Evolutionary conservation across 1,284 basidiomycete species (phyloP).

Genomic region (Chiua sp.): DNA sequence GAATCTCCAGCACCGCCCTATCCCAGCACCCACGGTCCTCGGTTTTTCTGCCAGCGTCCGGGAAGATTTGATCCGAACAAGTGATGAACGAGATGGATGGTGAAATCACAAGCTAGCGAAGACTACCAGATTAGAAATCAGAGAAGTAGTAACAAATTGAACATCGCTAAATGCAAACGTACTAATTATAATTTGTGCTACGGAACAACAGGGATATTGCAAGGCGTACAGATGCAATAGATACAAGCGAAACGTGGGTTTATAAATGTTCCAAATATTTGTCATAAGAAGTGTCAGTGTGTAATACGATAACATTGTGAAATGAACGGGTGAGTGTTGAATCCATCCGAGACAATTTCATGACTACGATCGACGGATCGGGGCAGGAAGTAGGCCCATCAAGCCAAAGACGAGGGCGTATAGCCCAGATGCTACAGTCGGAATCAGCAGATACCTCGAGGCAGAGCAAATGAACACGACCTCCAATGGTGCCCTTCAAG

Average conservation of each 20-base stretch:
- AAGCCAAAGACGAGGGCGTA: constrained; percentile 73
- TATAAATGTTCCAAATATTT: constrained; percentile 13
- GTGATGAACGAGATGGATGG: too few relatives aligned
- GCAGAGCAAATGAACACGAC: constrained; percentile 43
- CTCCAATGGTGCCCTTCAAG: constrained; percentile 62
- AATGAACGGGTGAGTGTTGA: neutral
- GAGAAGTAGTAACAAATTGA: neutral
- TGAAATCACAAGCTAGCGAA: too few relatives aligned
- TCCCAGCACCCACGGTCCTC: too few relatives aligned
- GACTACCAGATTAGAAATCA: too few relatives aligned
- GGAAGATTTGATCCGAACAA: too few relatives aligned
- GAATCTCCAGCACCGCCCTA: too few relatives aligned
- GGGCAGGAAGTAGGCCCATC: constrained; percentile 70
- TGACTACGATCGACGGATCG: constrained; percentile 46
- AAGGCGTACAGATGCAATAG: constrained; percentile 18
- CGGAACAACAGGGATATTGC: constrained; percentile 12
- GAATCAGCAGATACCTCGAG: constrained; percentile 7
- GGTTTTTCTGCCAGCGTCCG: too few relatives aligned
- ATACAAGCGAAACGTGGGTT: constrained; percentile 16
- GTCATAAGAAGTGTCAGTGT: neutral
- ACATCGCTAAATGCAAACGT: too few relatives aligned
- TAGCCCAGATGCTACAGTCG: constrained; percentile 58
- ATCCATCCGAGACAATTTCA: neutral
- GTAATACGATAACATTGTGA: neutral
- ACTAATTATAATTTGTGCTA: neutral